Percentiles rank a stretch among this genome's conserved stretches.
Conservation (phyloP, 2,329 filamentous ascomycete genomes). For the Lachnellula hyalina region DNA sequence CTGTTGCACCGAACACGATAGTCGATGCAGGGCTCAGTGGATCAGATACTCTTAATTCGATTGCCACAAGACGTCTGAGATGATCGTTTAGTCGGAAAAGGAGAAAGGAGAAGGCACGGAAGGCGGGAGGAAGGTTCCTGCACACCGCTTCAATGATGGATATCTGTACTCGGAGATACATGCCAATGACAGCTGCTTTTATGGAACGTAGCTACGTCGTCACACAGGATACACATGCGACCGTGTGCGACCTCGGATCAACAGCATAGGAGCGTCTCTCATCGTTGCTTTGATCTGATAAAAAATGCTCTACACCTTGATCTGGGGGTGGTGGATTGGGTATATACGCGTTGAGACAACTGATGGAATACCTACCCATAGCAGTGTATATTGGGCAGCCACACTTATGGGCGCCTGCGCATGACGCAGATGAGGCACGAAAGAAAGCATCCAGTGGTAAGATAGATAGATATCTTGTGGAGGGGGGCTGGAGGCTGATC, state of each 20-base stretch:
- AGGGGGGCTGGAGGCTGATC: not conserved
- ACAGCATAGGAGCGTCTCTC: not conserved
- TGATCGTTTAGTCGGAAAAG: conserved; percentile 2
- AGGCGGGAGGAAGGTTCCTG: conserved; percentile 3
- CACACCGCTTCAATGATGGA: conserved; percentile 19
- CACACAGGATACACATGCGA: conserved; percentile 14
- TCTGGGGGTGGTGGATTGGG: not conserved
- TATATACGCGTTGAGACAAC: not conserved
- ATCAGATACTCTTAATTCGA: not conserved
- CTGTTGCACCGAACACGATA: not conserved
- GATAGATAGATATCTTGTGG: not conserved
- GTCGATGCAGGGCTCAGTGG: not conserved
- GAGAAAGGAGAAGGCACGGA: conserved; percentile 9
- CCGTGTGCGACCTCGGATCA: conserved; percentile 16
- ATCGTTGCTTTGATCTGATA: not conserved
- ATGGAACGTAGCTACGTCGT: conserved; percentile 15
- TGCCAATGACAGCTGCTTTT: conserved; percentile 11
- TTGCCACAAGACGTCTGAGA: not conserved
- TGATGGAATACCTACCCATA: not conserved
- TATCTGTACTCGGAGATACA: conserved; percentile 6
- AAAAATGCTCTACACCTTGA: not conserved
- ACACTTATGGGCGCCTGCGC: not conserved
- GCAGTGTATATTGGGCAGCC: not conserved
- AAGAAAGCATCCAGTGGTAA: not conserved
- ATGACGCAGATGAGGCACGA: not conserved